Evolutionary conservation across 495 filamentous ascomycete genomes (phyloP), one percentile per base, ranked within the genome.

Genomic region (Lepraria neglecta): DNA sequence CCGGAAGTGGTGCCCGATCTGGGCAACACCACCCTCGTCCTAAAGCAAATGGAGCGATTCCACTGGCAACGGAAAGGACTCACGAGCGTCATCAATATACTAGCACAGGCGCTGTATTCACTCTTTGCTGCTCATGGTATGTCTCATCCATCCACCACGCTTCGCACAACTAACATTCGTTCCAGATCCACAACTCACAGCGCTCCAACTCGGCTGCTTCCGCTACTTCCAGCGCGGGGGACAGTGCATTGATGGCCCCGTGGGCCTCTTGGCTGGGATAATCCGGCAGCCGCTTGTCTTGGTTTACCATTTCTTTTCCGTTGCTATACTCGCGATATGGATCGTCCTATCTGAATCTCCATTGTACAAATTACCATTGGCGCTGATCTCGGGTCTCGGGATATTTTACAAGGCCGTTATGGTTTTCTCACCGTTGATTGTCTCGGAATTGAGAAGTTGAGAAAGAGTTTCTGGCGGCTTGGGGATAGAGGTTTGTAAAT

Each of bases 151-250:
- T 44, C 19, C 21, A 14, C 19, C 17, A 52, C 38, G 14, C 24
- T 27, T 27, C 27, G n/a, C n/a, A 47, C 6, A 1, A 35, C 47
- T 50, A 48, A 48, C 64, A 33, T 35, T 58, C 31, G 51, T 1
- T 31, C 40, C 44, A 84, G 88, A 92, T 72, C 65, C 75, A 45
- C 80, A 90, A 62, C 86, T 98, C 43, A 80, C 80, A 62, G 85
- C 87, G 38, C 85, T 97, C 35, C 91, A 96, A 76, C 82, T 79
- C 55, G 94, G 94, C 51, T 97, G 95, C 76, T 97, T 97, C 78
- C 77, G 79, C 47, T 98, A 98, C 71, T 98, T 98, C 78, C 77
- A 91, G 70, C 74, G 82, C 43, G 95, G 94, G 44, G 81, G 84
- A 58, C 73, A 75, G 52, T 85, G 82, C 69, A 78, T 90, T 40